phyloP scores from a whole-genome alignment of 2,329 filamentous ascomycete genomes.

The Eutypa lata region DNA sequence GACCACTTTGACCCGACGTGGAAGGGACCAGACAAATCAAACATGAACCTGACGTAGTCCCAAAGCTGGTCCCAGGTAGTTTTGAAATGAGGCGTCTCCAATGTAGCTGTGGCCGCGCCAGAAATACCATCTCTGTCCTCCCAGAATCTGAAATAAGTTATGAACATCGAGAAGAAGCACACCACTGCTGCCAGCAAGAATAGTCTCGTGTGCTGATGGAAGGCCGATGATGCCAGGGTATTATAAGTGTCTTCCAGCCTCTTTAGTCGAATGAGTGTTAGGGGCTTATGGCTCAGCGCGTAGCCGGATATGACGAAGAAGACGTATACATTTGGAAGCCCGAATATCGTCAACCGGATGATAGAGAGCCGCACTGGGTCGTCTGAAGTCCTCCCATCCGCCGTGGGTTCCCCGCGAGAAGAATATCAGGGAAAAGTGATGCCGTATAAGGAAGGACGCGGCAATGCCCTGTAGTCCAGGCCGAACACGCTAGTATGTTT shows the following conservation, averaged over 20 bases:
- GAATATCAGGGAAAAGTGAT: conserved; percentile 35
- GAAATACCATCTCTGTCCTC: conserved; percentile 11
- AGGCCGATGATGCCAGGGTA: conserved; percentile 23
- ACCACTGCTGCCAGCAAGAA: conserved; percentile 23
- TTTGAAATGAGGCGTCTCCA: conserved; percentile 11
- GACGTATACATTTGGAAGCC: conserved; percentile 35
- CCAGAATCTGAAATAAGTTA: conserved; percentile 18
- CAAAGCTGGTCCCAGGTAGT: conserved; percentile 16
- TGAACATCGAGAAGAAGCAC: conserved; percentile 11
- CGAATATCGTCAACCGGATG: conserved; percentile 33
- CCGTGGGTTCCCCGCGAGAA: conserved; percentile 27
- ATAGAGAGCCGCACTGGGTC: conserved; percentile 33
- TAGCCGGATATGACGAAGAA: conserved; percentile 42
- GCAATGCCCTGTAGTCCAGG: conserved; percentile 55
- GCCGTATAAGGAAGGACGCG: conserved; percentile 52
- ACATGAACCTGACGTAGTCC: conserved; percentile 10
- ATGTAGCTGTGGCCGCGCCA: conserved; percentile 13
- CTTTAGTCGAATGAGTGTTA: conserved; percentile 24
- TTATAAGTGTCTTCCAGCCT: conserved; percentile 16
- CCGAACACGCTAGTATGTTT: conserved; percentile 5
- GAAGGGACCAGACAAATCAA: conserved; percentile 16
- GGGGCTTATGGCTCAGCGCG: conserved; percentile 33
- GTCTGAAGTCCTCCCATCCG: conserved; percentile 18
- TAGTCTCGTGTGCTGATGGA: conserved; percentile 24
- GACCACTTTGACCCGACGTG: conserved; percentile 3